These are phyloP conservation scores for Castanopsis chinensis DNA, from an alignment of 306 rosid genomes.

Conservation along the genomic window DNA sequence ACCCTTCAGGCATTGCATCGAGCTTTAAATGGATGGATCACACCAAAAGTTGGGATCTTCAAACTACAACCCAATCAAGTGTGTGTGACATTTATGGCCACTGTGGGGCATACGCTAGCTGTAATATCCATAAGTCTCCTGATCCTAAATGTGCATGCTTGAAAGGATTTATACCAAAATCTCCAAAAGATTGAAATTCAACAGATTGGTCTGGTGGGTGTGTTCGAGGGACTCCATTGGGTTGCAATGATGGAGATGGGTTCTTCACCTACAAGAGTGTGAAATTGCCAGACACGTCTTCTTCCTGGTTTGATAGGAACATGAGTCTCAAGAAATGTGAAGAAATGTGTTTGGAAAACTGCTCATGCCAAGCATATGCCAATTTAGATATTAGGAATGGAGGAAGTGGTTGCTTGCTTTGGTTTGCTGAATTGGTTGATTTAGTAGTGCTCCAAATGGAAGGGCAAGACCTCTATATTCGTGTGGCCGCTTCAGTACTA, in stretches of 20 bases:
- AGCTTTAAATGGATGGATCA: slow-evolving; percentile 17
- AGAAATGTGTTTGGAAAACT: slow-evolving; percentile 5
- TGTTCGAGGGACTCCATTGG: not conserved
- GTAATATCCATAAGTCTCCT: no score
- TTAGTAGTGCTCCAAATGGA: slow-evolving; percentile 3
- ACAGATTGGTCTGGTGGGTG: no score
- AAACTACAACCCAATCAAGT: not conserved
- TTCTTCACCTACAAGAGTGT: not conserved
- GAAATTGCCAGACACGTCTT: slow-evolving; percentile 27
- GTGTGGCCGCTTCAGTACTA: no score
- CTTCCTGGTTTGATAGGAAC: slow-evolving; percentile 26
- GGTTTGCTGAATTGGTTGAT: slow-evolving; percentile 30
- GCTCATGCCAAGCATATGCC: slow-evolving; percentile 21
- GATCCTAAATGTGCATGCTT: no score
- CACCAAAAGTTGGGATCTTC: slow-evolving; percentile 18
- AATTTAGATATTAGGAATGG: slow-evolving; percentile 11
- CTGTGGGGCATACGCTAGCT: no score
- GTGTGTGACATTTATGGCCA: slow-evolving; percentile 20
- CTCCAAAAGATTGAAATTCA: no score
- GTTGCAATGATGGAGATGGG: slow-evolving; percentile 17
- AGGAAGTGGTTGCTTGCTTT: slow-evolving; percentile 36
- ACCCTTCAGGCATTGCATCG: not conserved
- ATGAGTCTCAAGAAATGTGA: slow-evolving; percentile 22
- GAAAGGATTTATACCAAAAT: slow-evolving; percentile 8
- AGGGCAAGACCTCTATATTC: slow-evolving; percentile 15